Base-by-base conservation (phyloP, 805 yeast species). In the Candida khao-thaluensis region DNA sequence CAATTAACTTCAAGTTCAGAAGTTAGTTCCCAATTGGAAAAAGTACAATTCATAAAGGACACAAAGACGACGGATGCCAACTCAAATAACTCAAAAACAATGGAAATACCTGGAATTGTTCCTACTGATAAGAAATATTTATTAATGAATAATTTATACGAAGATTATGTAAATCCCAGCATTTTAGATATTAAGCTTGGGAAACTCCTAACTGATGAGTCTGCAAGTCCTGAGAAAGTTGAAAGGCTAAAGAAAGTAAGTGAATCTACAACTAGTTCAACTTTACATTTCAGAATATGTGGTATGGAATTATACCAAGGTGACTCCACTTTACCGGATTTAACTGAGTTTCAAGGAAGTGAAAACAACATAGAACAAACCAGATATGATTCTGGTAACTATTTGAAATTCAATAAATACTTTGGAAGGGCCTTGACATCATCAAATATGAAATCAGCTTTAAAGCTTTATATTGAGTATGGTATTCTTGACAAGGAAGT, bases 101-200 rank as follows among this genome's bases (percentile, higher is more conserved):
- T n/a, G n/a, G n/a, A n/a, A n/a, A 10, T 22, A 8, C 15, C 17
- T 5, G 38, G 32, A 12, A 10, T 25, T 6, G 17, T 21, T n/a
- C 37, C 42, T 7, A 35, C 48, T 3, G 51, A 44, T 11, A 45
- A 48, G 17, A 57, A 59, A 37, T 81, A 71, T 41, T 50, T 90
- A 2, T 93, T 91, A 6, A 62, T 93, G 23, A 81, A 81, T 50
- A 93, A 91, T 57, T 56, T 82, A 2, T 63, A 84, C 20, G 56
- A 72, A 39, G 87, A 87, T 0, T 85, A 71, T 54, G 54, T 35
- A 3, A 61, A 66, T 32, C 97, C 98, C 0, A 76, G 84, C 39
- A 72, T 93, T 2, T 52, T 91, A 45, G 99, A 91, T 57, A 76
- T 91, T 33, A 91, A 91, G 56, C 66, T 91, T 3, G 99, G 99